phyloP scores from a whole-genome alignment of 495 filamentous ascomycete genomes.

The Margaritispora aquatica region DNA sequence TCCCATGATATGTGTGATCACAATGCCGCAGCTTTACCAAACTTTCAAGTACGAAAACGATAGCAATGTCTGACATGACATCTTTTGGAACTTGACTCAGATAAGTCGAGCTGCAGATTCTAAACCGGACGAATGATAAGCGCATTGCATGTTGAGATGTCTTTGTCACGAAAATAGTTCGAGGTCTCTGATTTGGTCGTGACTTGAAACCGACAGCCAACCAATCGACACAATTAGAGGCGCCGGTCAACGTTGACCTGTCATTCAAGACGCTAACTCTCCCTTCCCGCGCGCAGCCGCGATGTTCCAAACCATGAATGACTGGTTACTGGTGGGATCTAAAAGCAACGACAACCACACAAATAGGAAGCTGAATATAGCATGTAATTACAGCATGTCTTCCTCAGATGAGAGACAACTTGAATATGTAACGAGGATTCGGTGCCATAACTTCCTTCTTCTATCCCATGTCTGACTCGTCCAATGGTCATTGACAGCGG shows the following conservation, averaged over 20 bases:
- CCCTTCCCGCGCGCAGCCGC: background rate
- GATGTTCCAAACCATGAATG: background rate
- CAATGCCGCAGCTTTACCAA: background rate
- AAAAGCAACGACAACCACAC: background rate
- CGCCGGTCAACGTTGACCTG: background rate
- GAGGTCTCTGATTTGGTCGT: background rate
- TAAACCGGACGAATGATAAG: background rate
- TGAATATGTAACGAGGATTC: background rate
- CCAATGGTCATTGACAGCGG: background rate
- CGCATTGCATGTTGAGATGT: constrained; percentile 1
- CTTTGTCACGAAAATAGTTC: background rate
- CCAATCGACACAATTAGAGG: background rate
- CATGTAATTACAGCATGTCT: background rate
- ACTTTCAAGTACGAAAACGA: background rate
- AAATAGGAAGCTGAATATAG: background rate
- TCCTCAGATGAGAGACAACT: background rate
- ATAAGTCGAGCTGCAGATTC: background rate
- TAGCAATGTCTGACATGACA: background rate
- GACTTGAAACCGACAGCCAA: constrained; percentile 3
- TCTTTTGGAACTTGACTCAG: background rate
- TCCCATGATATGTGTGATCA: background rate
- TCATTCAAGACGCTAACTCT: background rate
- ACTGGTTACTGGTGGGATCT: background rate
- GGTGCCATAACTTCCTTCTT: background rate
- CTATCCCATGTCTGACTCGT: background rate